Percentiles rank a stretch among this genome's conserved stretches.
These are phyloP conservation scores for Edaphochlamys debaryana DNA, from an alignment of 139 green algal genomes.

Conservation along the genomic window DNA sequence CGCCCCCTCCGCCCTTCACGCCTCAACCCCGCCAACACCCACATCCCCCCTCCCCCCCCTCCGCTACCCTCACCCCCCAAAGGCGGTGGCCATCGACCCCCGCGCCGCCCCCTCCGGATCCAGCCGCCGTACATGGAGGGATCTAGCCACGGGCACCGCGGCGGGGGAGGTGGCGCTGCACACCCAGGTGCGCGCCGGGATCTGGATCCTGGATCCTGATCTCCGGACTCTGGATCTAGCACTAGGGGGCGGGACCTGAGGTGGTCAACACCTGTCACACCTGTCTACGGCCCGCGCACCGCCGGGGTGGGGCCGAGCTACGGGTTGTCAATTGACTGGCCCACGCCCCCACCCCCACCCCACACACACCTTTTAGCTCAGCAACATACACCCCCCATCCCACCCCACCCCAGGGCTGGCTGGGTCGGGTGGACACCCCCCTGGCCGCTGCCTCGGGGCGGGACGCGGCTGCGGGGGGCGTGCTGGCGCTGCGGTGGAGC, in stretches of 20 bases:
- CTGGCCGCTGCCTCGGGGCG: slow-evolving; percentile 61
- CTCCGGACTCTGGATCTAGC: too few relatives aligned
- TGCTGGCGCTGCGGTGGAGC: slow-evolving; percentile 78
- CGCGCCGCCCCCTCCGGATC: slow-evolving; percentile 58
- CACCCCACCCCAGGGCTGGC: slow-evolving; percentile 92
- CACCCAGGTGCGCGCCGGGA: slow-evolving; percentile 74
- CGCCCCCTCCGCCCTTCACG: too few relatives aligned
- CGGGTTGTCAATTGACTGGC: too few relatives aligned
- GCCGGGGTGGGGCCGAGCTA: too few relatives aligned
- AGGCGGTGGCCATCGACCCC: slow-evolving; percentile 89
- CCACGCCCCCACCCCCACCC: too few relatives aligned
- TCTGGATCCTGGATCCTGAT: too few relatives aligned
- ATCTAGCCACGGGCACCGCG: slow-evolving; percentile 82
- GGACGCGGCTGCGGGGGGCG: slow-evolving; percentile 57
- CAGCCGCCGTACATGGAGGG: slow-evolving; percentile 64
- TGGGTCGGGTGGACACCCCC: slow-evolving; percentile 80
- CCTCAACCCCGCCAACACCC: background rate
- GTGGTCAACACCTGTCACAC: too few relatives aligned
- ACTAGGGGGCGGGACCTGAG: too few relatives aligned
- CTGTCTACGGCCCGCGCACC: too few relatives aligned
- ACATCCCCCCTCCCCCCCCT: background rate
- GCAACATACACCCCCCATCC: too few relatives aligned
- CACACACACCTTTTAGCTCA: too few relatives aligned
- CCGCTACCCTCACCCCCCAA: background rate
- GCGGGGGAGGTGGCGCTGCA: slow-evolving; percentile 79